Evolutionary conservation across 345 rosid species (phyloP).

Genomic region (Salix dunnii): DNA sequence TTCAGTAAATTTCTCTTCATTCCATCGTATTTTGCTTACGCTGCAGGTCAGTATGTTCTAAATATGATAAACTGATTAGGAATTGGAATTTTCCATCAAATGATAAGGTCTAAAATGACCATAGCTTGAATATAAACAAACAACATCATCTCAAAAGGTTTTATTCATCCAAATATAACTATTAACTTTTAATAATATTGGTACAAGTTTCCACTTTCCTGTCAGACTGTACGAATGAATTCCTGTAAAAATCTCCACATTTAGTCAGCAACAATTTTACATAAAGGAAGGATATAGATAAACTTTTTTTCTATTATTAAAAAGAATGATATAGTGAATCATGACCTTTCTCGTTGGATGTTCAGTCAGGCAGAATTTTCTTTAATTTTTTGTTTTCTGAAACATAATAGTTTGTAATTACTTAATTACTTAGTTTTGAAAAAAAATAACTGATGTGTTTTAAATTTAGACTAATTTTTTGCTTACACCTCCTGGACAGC

Average conservation of each 20-base stretch:
- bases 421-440: neutral
- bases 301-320: no score
- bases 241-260: neutral
- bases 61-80: neutral
- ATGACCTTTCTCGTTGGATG: no score
- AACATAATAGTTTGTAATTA: neutral
- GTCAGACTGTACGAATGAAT: neutral
- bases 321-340: no score
- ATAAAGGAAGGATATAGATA: no score
- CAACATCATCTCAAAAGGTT: neutral
- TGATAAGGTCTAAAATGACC: neutral
- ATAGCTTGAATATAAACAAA: neutral
- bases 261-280: neutral
- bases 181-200: no score
- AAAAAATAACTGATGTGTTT: neutral
- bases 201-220: neutral
- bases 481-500: neutral
- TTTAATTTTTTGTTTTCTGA: no score
- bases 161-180: no score
- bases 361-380: no score
- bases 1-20: neutral
- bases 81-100: neutral
- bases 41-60: neutral
- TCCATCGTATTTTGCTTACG: conserved; percentile 26
- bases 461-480: neutral